phyloP scores from a whole-genome alignment of 306 rosid genomes.

The Acacia crassicarpa region DNA sequence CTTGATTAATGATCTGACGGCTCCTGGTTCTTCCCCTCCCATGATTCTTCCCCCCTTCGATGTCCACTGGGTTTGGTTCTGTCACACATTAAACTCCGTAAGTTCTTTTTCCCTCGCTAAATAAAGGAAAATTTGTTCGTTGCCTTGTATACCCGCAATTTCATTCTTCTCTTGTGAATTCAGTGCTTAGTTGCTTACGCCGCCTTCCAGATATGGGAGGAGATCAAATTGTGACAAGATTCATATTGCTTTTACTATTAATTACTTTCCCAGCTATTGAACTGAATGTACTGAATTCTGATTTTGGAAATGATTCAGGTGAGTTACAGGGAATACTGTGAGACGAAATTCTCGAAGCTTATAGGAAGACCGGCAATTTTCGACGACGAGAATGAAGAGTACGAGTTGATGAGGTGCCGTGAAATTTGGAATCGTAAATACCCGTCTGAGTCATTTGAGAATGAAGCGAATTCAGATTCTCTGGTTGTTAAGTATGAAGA shows the following conservation, averaged over 20 bases:
- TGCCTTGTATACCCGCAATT: neutral
- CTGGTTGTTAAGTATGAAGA: slow-evolving; percentile 21
- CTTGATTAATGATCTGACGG: slow-evolving; percentile 77
- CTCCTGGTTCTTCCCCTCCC: slow-evolving; percentile 43
- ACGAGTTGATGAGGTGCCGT: slow-evolving; percentile 67
- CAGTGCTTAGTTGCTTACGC: neutral
- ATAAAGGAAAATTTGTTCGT: neutral
- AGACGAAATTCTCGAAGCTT: slow-evolving; percentile 59
- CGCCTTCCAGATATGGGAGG: neutral
- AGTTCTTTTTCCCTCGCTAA: neutral
- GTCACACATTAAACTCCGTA: slow-evolving; percentile 78
- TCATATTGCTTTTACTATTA: neutral
- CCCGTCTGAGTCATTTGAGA: slow-evolving; percentile 77
- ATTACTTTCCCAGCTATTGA: neutral
- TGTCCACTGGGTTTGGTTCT: slow-evolving; percentile 94
- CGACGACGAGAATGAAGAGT: slow-evolving; percentile 86
- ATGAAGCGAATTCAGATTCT: slow-evolving; percentile 49
- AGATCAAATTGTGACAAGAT: neutral
- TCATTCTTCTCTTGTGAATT: neutral
- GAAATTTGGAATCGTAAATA: slow-evolving; percentile 64
- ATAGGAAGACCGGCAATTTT: slow-evolving; percentile 69
- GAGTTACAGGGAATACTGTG: slow-evolving; percentile 68
- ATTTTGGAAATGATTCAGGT: slow-evolving; percentile 40
- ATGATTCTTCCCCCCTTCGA: slow-evolving; percentile 80
- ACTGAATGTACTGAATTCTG: neutral